These are phyloP conservation scores for Penicillium egyptiacum DNA, from an alignment of 495 filamentous ascomycete genomes.

Conservation along the genomic window DNA sequence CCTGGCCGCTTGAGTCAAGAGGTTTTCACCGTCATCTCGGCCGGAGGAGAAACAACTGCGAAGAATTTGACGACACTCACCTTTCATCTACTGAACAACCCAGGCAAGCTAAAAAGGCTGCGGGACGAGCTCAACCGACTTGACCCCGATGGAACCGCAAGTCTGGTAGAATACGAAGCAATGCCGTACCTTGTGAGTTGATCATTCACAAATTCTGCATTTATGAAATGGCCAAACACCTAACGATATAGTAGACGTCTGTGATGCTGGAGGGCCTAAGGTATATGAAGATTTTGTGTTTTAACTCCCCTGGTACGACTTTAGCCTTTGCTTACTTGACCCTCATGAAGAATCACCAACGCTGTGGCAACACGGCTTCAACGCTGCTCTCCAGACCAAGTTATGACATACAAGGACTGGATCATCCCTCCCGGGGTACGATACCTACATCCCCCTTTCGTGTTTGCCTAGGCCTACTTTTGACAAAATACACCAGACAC, in stretches of 20 bases:
- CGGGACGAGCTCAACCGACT: conserved; percentile 28
- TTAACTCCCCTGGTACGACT: background rate
- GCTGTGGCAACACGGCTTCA: conserved; percentile 36
- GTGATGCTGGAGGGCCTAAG: conserved; percentile 38
- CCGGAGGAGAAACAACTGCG: conserved; percentile 49
- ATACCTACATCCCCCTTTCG: background rate
- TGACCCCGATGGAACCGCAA: conserved; percentile 25
- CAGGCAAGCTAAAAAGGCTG: conserved; percentile 30
- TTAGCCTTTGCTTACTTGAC: background rate
- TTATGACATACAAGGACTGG: conserved; percentile 44
- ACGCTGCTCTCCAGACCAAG: conserved; percentile 36
- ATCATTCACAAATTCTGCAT: too few relatives aligned
- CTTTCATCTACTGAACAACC: conserved; percentile 44
- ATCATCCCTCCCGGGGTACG: conserved; percentile 45
- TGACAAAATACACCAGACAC: conserved; percentile 23
- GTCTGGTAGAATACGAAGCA: conserved; percentile 32
- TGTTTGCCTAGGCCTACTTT: background rate
- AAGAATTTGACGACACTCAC: conserved; percentile 37
- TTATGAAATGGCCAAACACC: background rate
- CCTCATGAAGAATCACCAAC: conserved; percentile 25
- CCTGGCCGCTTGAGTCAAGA: conserved; percentile 41
- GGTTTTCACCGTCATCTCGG: conserved; percentile 43
- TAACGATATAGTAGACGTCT: conserved; percentile 20
- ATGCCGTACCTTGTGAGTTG: conserved; percentile 35
- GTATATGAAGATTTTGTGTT: conserved; percentile 4